A percentile compares a stretch with the other conserved stretches of the same genome.
phyloP scores from a whole-genome alignment of 73 alveolate genomes.

The Tetrahymena thermophila region DNA sequence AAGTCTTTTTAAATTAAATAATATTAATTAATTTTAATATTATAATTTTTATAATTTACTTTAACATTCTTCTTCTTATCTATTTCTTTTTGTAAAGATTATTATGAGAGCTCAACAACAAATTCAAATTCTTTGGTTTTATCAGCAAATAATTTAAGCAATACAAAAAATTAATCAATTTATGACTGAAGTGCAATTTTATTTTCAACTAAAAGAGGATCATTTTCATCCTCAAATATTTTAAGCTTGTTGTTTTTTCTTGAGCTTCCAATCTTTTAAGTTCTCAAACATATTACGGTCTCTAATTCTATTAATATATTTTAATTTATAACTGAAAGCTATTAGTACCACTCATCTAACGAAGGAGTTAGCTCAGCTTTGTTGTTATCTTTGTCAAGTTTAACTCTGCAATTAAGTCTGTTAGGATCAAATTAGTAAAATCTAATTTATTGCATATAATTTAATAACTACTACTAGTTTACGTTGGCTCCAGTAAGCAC shows the following conservation, averaged over 20 bases:
- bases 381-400: neutral
- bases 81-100: constrained; percentile 46
- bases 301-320: constrained; percentile 27
- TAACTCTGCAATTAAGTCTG: neutral
- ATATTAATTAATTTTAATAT: neutral
- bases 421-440: neutral
- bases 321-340: neutral
- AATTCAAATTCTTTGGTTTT: constrained; percentile 7
- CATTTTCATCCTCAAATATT: constrained; percentile 31
- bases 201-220: constrained; percentile 8
- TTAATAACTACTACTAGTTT: neutral
- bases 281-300: constrained; percentile 48
- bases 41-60: constrained; percentile 12
- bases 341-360: neutral
- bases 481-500: neutral
- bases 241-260: constrained; percentile 30
- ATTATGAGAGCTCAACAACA: constrained; percentile 35
- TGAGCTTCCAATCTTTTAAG: constrained; percentile 49
- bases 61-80: constrained; percentile 45
- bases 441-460: neutral
- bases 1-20: neutral
- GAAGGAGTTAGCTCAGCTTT: neutral
- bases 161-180: constrained; percentile 2
- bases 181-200: neutral
- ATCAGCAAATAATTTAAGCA: constrained; percentile 17